phyloP scores from a whole-genome alignment of 345 rosid genomes.

The Triadica sebifera region DNA sequence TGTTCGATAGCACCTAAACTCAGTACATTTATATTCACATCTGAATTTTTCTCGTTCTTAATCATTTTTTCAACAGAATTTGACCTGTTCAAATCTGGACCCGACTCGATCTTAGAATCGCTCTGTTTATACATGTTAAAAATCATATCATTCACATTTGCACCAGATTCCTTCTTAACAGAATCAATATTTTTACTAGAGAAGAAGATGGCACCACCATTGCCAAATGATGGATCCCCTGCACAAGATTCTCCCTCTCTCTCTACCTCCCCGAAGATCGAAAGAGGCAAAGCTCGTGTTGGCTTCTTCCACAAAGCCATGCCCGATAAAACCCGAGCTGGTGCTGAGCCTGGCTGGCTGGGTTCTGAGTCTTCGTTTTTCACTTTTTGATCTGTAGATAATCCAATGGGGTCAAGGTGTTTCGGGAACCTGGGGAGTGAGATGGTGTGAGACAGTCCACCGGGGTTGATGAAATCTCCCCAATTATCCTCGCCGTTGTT shows the following conservation, averaged over 20 bases:
- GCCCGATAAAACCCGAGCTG: slow-evolving; percentile 33
- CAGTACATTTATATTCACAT: slow-evolving; percentile 13
- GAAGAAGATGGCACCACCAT: slow-evolving; percentile 25
- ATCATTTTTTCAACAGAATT: slow-evolving; percentile 2
- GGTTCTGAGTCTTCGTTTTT: not conserved
- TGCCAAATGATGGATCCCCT: slow-evolving; percentile 26
- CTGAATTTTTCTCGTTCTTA: not conserved
- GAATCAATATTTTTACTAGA: slow-evolving; percentile 25
- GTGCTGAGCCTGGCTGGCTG: slow-evolving; percentile 30
- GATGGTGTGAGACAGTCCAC: slow-evolving; percentile 18
- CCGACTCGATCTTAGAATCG: slow-evolving; percentile 20
- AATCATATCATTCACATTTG: slow-evolving; percentile 39
- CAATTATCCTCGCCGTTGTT: slow-evolving; percentile 57
- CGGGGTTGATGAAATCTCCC: slow-evolving; percentile 67
- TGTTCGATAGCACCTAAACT: slow-evolving; percentile 11
- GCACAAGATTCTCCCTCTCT: slow-evolving; percentile 37
- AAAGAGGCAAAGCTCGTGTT: slow-evolving; percentile 74
- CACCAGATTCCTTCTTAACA: slow-evolving; percentile 26
- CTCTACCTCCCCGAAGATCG: slow-evolving; percentile 67
- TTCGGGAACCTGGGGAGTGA: slow-evolving; percentile 27
- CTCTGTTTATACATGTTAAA: slow-evolving; percentile 41
- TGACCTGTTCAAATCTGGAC: slow-evolving; percentile 14
- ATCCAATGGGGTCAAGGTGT: slow-evolving; percentile 15
- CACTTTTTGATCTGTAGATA: slow-evolving; percentile 19
- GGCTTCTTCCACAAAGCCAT: slow-evolving; percentile 41